Base-by-base conservation (phyloP, 177 flowering plant genomes). In the Vitis hybrid region DNA sequence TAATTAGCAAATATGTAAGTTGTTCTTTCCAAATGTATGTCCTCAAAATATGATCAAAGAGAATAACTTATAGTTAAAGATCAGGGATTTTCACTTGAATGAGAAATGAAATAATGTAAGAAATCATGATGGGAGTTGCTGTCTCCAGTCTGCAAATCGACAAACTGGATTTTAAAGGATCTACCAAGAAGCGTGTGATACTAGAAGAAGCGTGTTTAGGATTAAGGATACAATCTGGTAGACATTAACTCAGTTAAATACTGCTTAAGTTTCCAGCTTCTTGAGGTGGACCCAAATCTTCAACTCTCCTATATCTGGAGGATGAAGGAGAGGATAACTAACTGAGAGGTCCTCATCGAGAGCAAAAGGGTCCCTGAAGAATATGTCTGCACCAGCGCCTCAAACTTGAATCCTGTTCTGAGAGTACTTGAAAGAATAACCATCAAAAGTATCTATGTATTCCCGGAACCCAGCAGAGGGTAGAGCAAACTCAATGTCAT, bases 231-330 rank as follows among this genome's bases (percentile, higher is more conserved):
- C 26, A 23, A 23, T 23, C 26, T 0, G 26, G 97, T 95, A n/a
- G 99, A 95, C 99, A 93, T 93, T 74, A 93, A 95, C 78, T 95
- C 99, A 8, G 96, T 90, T 78, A 95, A 78, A 75, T 93, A 95
- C 80, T 95, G 99, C 23, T 21, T 21, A 21, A 21, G 23, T 88
- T 80, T 64, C 84, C 99, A 14, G 99, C 99, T 77, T 76, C 91
- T 78, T 89, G 73, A 2, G 94, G 96, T 13, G 97, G 66, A 58
- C 99, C 98, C 81, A 95, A 82, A 79, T 95, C 99, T 78, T 87
- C 86, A n/a, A 95, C 90, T 51, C 89, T 90, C 80, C 85, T 86
- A 81, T 88, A 95, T 62, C n/a, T 81, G 21, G 99, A 95, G 7
- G 99, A 95, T 21, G 98, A 95, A 60, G 99, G 98, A 51, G 99